Base-by-base conservation (phyloP, 23 red algal species). In the Gracilaria caudata region DNA sequence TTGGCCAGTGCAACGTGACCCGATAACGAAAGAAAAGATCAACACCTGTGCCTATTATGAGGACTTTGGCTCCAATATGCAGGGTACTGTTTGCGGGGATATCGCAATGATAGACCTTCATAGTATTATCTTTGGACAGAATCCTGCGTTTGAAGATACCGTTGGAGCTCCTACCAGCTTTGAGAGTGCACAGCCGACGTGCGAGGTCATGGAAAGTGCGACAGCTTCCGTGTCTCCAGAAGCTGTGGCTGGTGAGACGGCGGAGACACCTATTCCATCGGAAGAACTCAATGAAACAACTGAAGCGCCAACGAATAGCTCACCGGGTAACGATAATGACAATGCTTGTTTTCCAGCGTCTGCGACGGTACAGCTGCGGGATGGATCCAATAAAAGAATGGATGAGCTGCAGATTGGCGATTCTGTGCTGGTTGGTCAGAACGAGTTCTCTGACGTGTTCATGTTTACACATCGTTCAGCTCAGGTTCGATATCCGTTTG, bases 381-480 rank as follows among this genome's bases (percentile, higher is more conserved):
- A 80, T 25, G 70, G 70, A 0, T 2, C 33, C 9, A 19, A 24
- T 56, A 37, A n/a, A 1, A 19, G 72, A 6, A 89, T 89, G 84
- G 71, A 64, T 2, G 20, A 89, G 13, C 2, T 89, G 53, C 33
- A 14, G 3, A 34, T 91, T 37, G 87, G 87, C 7, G 87, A 91
- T 75, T 36, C 6, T 5, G 51, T 91, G 25, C 61, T 33, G 14
- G 87, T 91, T 40, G 75, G 59, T 11, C 5, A 39, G 7, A 3
- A 43, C 20, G 10, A 82, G 63, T 81, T 45, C 59, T 75, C 64
- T 29, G 24, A n/a, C 40, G 77, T 91, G 8, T 91, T 91, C 65
- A 81, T 91, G 87, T 91, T 91, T 56, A 91, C 87, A 16, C 87
- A 91, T 24, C 38, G 41, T 3, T 0, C 47, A 25, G 16, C 7